Evolutionary conservation across 306 rosid genomes (phyloP).

Genomic region (Cicer arietinum): DNA sequence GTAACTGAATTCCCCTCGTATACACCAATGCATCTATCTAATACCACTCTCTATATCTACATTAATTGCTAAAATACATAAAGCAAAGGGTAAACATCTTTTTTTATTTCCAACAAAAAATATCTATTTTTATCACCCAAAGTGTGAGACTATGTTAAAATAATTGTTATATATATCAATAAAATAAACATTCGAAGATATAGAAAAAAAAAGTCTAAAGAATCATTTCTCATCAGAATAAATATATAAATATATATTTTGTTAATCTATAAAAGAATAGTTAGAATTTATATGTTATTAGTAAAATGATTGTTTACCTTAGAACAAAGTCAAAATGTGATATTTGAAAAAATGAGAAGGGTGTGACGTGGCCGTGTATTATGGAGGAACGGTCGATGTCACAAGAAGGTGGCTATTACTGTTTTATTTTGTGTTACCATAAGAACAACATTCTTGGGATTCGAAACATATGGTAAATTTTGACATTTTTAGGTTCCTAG

Average conservation of each 20-base stretch:
- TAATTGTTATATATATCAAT: too few relatives aligned
- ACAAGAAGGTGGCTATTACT: conserved; percentile 54
- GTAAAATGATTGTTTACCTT: too few relatives aligned
- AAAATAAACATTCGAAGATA: too few relatives aligned
- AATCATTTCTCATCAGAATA: too few relatives aligned
- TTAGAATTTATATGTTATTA: too few relatives aligned
- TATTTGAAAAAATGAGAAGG: conserved; percentile 43
- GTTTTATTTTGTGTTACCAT: conserved; percentile 44
- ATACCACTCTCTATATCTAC: background rate
- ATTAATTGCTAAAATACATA: too few relatives aligned
- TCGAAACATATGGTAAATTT: conserved; percentile 31
- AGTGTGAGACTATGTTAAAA: too few relatives aligned
- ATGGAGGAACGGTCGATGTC: conserved; percentile 65
- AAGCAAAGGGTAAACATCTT: too few relatives aligned
- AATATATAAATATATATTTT: too few relatives aligned
- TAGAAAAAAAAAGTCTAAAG: too few relatives aligned
- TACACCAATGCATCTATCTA: conserved; percentile 40
- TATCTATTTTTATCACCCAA: background rate
- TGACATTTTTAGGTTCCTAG: conserved; percentile 37
- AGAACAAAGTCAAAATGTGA: too few relatives aligned
- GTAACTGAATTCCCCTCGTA: conserved; percentile 51
- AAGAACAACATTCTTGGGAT: conserved; percentile 31
- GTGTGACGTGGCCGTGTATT: conserved; percentile 55
- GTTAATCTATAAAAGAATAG: too few relatives aligned
- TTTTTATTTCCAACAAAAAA: conserved; percentile 12